Base-by-base conservation (phyloP, 768 basidiomycete genomes). In the Cystofilobasidium bisporidii region DNA sequence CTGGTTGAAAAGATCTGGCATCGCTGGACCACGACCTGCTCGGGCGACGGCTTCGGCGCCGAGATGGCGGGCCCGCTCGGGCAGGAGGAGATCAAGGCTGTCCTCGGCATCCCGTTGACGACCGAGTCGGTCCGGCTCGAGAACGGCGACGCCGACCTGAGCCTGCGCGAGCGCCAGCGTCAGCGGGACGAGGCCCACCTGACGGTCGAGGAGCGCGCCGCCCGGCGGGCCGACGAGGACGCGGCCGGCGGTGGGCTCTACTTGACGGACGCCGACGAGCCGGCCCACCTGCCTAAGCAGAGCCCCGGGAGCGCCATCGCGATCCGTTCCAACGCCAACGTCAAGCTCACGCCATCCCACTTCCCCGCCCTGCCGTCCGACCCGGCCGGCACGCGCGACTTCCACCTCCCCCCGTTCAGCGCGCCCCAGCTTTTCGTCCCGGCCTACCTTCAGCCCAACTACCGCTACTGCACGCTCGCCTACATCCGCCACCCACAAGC, bases 401-500 rank as follows among this genome's bases (percentile, higher is more conserved):
- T 97, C 82, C 79, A 83, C 74, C 86, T 96, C 14, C 96, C 96
- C 0, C 80, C 83, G 41, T 96, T 86, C 74, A 88, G 93, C 15
- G 83, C 90, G 0, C 93, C 96, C 0, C 89, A 87, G 81, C 81
- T 97, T 47, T 98, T 96, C 81, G 83, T 98, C 71, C 96, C 96
- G 6, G 86, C 90, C 0, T 93, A 91, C 76, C 82, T 91, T 62
- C 89, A 93, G 72, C 83, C 86, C 17, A 88, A 86, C 65, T 97
- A 88, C 81, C 74, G 82, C 57, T 91, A 91, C 14, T 97, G 94
- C 77, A 90, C 92, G 1, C 87, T 86, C 18, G 81, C 97, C 61
- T 98, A 94, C 75, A 84, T 98, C 38, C 88, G 96, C 43, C 91
- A 98, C 73, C 96, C 96, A 11, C 96, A 93, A 0, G 96, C 94